Evolutionary conservation across 495 filamentous ascomycete species (phyloP), one percentile per base, ranked within the genome.

Genomic region (Elasticomyces elasticus): DNA sequence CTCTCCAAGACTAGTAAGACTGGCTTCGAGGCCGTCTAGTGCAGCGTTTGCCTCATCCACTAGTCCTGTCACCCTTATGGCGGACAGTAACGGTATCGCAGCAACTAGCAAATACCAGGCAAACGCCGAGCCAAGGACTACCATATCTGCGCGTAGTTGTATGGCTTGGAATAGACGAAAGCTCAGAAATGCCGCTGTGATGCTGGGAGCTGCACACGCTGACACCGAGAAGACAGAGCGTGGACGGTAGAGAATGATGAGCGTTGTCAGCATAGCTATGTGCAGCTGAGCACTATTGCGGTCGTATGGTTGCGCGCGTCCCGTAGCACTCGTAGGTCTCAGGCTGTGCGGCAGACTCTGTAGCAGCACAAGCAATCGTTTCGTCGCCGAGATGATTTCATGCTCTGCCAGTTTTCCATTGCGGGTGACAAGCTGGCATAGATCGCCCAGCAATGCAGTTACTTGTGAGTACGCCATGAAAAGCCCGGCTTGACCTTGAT

Each of bases 151-250:
- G 19, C 43, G 12, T 12, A 46, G 25, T 6, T 46, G 43, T 46
- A 46, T 46, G 10, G 43, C 43, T 25, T 46, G 43, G 43, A 46
- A 46, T 3, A 46, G 10, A 12, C 43, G 43, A 25, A 22, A 46
- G 43, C n/a, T 25, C 9, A 46, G 22, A 25, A 46, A 46, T 3
- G 43, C 43, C 5, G 43, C 43, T 22, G 43, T 46, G 19, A 25
- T 25, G 25, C 19, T 23, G 43, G 19, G 19, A 25, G 43, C 15
- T 24, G 10, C 25, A 2, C 19, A 19, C n/a, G 15, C 12, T 6
- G 12, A 12, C 4, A 46, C 19, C 13, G 19, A 11, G n/a, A 23
- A 46, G 19, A 46, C 43, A 7, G 43, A 23, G 10, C 43, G 43
- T 23, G 43, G 43, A 6, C 43, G 11, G 22, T 23, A 46, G 5